Evolutionary conservation across 345 rosid genomes (phyloP).

Genomic region (Populus euphratica): DNA sequence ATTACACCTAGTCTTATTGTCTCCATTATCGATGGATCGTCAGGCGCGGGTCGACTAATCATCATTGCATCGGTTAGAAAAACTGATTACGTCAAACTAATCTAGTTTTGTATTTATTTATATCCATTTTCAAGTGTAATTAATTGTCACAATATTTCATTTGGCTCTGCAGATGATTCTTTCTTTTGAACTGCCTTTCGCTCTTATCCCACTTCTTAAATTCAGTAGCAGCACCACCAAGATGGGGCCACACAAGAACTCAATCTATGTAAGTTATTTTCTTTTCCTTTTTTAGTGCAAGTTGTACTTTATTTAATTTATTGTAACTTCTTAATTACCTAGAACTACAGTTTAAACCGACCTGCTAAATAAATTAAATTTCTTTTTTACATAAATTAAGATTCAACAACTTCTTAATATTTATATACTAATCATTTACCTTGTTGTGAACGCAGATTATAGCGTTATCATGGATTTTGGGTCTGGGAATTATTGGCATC

Average conservation of each 20-base stretch:
- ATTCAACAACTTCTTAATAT: neutral
- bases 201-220: constrained; percentile 66
- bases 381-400: neutral
- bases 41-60: constrained; percentile 56
- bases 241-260: constrained; percentile 72
- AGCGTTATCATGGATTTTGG: constrained; percentile 56
- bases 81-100: too few species aligned
- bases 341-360: too few species aligned
- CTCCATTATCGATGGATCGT: constrained; percentile 52
- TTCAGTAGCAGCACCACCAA: constrained; percentile 62
- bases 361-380: too few species aligned
- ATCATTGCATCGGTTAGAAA: constrained; percentile 56
- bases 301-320: too few species aligned
- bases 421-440: neutral
- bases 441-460: constrained; percentile 32
- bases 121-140: neutral
- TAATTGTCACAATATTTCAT: neutral
- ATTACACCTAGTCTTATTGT: constrained; percentile 60
- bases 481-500: constrained; percentile 49
- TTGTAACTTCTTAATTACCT: too few species aligned
- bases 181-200: constrained; percentile 72
- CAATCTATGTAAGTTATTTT: constrained; percentile 37
- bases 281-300: too few species aligned
- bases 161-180: constrained; percentile 51
- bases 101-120: neutral